Conservation (phyloP, 2,329 filamentous ascomycete species). For the Lasiodiplodia citricola region DNA sequence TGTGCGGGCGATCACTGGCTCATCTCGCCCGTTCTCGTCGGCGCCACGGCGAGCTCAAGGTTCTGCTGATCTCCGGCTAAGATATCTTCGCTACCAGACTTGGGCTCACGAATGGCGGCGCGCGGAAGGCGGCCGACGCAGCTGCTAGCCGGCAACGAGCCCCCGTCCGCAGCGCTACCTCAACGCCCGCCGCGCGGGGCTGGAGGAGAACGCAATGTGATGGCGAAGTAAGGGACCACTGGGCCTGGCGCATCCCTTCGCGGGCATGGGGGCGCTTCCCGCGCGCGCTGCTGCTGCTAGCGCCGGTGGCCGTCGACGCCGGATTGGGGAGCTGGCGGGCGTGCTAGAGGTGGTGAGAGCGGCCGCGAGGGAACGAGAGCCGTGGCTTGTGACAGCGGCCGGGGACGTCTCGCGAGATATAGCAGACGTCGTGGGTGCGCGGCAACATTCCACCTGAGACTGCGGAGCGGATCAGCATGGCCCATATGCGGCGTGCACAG, state of each 20-base stretch:
- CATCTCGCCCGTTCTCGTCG: conserved; percentile 22
- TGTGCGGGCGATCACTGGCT: conserved; percentile 16
- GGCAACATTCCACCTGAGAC: conserved; percentile 23
- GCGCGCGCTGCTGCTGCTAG: conserved; percentile 18
- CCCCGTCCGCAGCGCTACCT: conserved; percentile 11
- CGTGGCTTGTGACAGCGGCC: conserved; percentile 12
- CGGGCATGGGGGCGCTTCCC: conserved; percentile 12
- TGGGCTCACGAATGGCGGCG: conserved; percentile 20
- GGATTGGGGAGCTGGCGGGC: conserved; percentile 9
- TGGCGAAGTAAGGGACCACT: conserved; percentile 25
- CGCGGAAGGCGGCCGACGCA: conserved; percentile 17
- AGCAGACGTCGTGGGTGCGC: conserved; percentile 4
- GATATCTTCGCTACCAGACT: conserved; percentile 24
- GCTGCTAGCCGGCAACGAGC: conserved; percentile 6
- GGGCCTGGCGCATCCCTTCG: conserved; percentile 24
- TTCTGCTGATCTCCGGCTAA: conserved; percentile 25
- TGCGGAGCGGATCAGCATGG: conserved; percentile 22
- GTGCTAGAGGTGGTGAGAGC: conserved; percentile 8
- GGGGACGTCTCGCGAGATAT: conserved; percentile 8
- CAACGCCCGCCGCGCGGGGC: conserved; percentile 7
- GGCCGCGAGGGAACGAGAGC: conserved; percentile 8
- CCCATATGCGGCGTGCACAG: conserved; percentile 18
- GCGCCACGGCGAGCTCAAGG: conserved; percentile 22
- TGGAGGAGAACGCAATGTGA: conserved; percentile 14
- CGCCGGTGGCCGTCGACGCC: conserved; percentile 8